phyloP scores from a whole-genome alignment of 2,329 filamentous ascomycete genomes.

The Rhinocladiella similis region DNA sequence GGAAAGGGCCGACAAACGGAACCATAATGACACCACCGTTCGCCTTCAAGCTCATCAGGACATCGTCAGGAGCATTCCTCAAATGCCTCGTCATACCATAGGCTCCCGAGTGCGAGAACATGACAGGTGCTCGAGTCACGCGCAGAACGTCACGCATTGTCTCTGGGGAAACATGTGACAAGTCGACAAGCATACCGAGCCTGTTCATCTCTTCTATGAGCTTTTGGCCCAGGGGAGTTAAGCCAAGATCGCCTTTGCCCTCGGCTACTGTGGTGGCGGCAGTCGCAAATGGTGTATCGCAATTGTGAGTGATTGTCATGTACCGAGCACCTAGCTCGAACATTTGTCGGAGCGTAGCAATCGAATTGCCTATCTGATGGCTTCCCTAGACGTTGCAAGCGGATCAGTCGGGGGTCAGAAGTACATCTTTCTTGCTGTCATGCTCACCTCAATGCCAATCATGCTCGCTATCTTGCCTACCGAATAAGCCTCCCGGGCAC shows the following conservation, averaged over 20 bases:
- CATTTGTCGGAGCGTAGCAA: constrained; percentile 27
- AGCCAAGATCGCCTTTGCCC: constrained; percentile 21
- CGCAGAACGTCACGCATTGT: constrained; percentile 28
- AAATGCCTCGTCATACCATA: constrained; percentile 32
- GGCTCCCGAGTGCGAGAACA: constrained; percentile 30
- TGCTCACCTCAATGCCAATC: constrained; percentile 26
- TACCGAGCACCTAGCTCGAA: constrained; percentile 29
- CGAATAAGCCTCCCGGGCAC: constrained; percentile 24
- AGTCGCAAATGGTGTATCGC: constrained; percentile 31
- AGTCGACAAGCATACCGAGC: constrained; percentile 32
- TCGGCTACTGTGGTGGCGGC: constrained; percentile 23
- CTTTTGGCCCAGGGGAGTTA: constrained; percentile 26
- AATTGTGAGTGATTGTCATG: constrained; percentile 31
- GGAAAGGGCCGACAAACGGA: constrained; percentile 38
- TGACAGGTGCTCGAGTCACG: constrained; percentile 29
- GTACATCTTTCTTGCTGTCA: too few species aligned
- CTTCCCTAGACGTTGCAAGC: constrained; percentile 17
- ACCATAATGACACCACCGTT: constrained; percentile 46
- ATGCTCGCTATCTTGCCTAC: constrained; percentile 24
- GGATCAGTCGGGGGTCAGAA: too few species aligned
- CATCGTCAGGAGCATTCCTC: constrained; percentile 44
- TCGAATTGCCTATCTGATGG: constrained; percentile 31
- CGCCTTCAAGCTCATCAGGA: constrained; percentile 36
- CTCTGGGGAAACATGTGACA: constrained; percentile 30
- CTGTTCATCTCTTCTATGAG: constrained; percentile 32